Evolutionary conservation across 495 filamentous ascomycete genomes (phyloP).

Genomic region (Talaromyces liani): DNA sequence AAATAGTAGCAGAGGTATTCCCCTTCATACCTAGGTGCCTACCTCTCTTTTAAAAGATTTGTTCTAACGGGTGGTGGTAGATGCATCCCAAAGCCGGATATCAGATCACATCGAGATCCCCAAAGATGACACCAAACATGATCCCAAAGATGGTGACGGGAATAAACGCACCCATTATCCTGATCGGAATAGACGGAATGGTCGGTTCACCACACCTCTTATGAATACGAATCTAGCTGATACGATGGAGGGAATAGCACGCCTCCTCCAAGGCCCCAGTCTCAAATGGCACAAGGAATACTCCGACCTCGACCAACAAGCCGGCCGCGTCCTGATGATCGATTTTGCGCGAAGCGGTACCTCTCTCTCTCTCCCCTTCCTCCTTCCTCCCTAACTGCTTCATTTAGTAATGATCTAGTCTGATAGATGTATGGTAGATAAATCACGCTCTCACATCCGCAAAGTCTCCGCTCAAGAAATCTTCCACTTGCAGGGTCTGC

Average conservation of each 20-base stretch:
- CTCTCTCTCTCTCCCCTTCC: neutral
- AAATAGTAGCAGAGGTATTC: neutral
- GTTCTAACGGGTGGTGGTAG: neutral
- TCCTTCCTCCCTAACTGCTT: neutral
- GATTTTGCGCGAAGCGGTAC: conserved; percentile 28
- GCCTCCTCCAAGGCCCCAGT: conserved; percentile 21
- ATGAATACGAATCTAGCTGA: neutral
- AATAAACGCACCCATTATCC: conserved; percentile 1
- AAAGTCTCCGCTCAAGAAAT: conserved; percentile 44
- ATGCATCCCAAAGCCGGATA: conserved; percentile 4
- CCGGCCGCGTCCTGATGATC: conserved; percentile 30
- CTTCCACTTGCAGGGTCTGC: conserved; percentile 28
- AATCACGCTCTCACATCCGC: conserved; percentile 20
- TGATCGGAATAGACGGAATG: neutral
- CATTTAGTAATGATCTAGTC: too few relatives aligned
- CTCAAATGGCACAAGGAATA: conserved; percentile 35
- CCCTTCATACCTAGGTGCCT: neutral
- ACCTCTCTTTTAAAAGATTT: neutral
- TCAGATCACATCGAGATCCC: conserved; percentile 2
- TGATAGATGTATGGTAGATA: neutral
- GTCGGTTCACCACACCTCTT: neutral
- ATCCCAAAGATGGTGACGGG: neutral
- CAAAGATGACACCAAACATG: conserved; percentile 3
- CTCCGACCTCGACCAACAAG: conserved; percentile 16
- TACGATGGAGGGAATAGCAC: neutral